These are phyloP conservation scores for Blastobotrys terrestris DNA, from an alignment of 805 yeast species.

Conservation along the genomic window DNA sequence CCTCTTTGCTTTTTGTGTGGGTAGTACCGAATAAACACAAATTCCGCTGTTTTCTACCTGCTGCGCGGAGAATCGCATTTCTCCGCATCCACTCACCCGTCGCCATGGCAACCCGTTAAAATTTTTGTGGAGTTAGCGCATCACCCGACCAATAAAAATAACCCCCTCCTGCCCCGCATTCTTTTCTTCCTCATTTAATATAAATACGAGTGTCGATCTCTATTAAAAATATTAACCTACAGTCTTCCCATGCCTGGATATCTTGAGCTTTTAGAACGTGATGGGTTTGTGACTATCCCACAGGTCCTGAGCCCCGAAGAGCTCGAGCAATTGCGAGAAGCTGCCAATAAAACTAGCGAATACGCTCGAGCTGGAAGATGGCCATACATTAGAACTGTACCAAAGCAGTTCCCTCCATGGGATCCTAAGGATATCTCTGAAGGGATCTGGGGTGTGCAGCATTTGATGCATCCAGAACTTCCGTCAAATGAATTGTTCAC, in stretches of 20 bases:
- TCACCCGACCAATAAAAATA: background rate
- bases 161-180: background rate
- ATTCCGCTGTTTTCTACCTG: too few relatives aligned
- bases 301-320: slow-evolving; percentile 39
- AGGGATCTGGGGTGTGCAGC: slow-evolving; percentile 49
- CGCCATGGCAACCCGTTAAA: too few relatives aligned
- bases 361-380: slow-evolving; percentile 43
- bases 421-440: slow-evolving; percentile 41
- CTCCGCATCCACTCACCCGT: too few relatives aligned
- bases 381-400: slow-evolving; percentile 44
- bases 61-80: too few relatives aligned
- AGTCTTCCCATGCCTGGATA: slow-evolving; percentile 2
- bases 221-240: background rate
- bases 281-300: slow-evolving; percentile 36
- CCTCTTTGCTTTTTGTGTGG: too few relatives aligned
- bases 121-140: background rate
- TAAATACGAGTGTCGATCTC: background rate
- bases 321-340: slow-evolving; percentile 26
- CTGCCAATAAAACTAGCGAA: slow-evolving; percentile 36
- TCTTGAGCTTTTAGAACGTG: slow-evolving; percentile 5
- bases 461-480: slow-evolving; percentile 43
- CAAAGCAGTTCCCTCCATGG: slow-evolving; percentile 56
- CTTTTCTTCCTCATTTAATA: background rate
- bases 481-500: slow-evolving; percentile 23
- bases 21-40: too few relatives aligned